These are phyloP conservation scores for Geranomyces michiganensis DNA, from an alignment of 192 early-diverging fungal species.

Conservation along the genomic window DNA sequence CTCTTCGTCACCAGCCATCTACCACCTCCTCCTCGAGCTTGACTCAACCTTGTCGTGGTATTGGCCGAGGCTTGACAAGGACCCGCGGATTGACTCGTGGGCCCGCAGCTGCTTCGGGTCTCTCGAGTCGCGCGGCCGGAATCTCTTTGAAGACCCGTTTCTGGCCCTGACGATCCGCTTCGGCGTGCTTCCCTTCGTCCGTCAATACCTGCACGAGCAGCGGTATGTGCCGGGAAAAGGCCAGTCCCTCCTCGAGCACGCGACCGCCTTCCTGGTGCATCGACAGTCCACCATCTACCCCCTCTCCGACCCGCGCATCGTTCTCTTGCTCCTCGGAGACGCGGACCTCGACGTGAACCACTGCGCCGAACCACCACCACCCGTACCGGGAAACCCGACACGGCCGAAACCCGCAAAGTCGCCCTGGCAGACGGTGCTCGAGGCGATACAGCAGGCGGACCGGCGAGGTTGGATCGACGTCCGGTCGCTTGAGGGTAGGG, in stretches of 20 bases:
- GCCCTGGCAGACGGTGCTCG: slow-evolving; percentile 4
- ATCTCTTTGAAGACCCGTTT: slow-evolving; percentile 5
- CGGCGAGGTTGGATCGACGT: slow-evolving; percentile 8
- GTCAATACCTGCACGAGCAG: neutral
- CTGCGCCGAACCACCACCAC: neutral
- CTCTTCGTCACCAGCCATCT: neutral
- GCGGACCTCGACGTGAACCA: neutral
- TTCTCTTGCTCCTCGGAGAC: neutral
- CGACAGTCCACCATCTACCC: slow-evolving; percentile 13
- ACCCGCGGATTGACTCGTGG: slow-evolving; percentile 5
- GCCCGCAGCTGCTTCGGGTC: slow-evolving; percentile 12
- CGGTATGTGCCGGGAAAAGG: slow-evolving; percentile 1
- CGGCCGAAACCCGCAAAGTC: neutral
- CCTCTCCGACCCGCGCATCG: slow-evolving; percentile 5
- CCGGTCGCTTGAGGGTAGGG: neutral
- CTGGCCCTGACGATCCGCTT: slow-evolving; percentile 12
- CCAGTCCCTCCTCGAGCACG: slow-evolving; percentile 9
- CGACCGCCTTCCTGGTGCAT: slow-evolving; percentile 9
- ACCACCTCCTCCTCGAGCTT: slow-evolving; percentile 3
- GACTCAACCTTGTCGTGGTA: slow-evolving; percentile 1
- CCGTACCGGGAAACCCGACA: slow-evolving; percentile 5
- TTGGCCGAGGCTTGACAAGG: neutral
- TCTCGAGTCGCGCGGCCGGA: slow-evolving; percentile 4
- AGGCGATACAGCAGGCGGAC: slow-evolving; percentile 11
- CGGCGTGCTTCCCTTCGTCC: neutral